A percentile compares a stretch with the other conserved stretches of the same genome.
Evolutionary conservation across 129 eudicot species (phyloP).

Genomic region (Sambucus nigra): DNA sequence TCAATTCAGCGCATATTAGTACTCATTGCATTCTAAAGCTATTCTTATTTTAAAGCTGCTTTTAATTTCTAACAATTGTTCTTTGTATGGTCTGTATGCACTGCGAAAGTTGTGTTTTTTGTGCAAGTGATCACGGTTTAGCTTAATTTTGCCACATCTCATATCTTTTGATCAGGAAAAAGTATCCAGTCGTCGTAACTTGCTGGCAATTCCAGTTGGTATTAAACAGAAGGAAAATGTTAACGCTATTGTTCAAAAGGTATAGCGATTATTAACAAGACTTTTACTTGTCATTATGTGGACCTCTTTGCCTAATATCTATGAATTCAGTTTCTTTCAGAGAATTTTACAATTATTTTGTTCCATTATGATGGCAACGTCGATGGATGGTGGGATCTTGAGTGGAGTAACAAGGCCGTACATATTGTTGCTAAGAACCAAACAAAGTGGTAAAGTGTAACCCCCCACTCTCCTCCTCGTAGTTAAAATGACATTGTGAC

Average conservation of each 20-base stretch:
- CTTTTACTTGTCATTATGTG: conserved; percentile 1
- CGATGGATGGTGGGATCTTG: conserved; percentile 81
- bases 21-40: not conserved
- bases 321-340: conserved; percentile 79
- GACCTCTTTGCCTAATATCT: conserved; percentile 16
- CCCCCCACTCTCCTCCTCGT: no score
- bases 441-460: conserved; percentile 92
- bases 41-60: no score
- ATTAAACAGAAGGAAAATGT: conserved; percentile 67
- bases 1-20: not conserved
- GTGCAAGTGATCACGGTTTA: not conserved
- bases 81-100: not conserved
- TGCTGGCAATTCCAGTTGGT: conserved; percentile 81
- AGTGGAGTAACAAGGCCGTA: conserved; percentile 66
- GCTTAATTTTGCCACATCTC: conserved; percentile 4
- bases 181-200: conserved; percentile 34
- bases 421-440: conserved; percentile 82
- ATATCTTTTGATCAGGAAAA: conserved; percentile 31
- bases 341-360: conserved; percentile 69
- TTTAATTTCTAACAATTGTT: not conserved
- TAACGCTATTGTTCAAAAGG: conserved; percentile 64
- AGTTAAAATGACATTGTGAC: no score
- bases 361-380: conserved; percentile 91
- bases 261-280: conserved; percentile 12
- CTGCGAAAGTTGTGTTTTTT: conserved; percentile 3